Evolutionary conservation across 805 yeast genomes (phyloP), one percentile per base, ranked within the genome.

Genomic region (Candida nonsorbophila): DNA sequence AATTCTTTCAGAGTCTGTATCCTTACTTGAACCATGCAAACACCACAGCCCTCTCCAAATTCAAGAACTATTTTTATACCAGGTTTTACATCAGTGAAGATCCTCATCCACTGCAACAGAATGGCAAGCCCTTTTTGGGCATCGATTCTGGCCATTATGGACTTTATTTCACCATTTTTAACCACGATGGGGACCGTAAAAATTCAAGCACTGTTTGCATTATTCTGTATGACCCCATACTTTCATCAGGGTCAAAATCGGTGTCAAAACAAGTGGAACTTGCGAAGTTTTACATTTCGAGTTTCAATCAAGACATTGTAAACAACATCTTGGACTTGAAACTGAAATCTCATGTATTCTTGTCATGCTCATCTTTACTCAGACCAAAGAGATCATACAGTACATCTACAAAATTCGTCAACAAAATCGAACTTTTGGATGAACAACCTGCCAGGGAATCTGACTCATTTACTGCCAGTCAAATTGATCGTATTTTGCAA

Each of bases 131-230:
- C n/a, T 45, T 37, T 28, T 45, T 61, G 29, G 41, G 51, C 10
- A 57, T 62, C 11, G 53, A 48, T 29, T 35, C 40, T 14, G 71
- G 71, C n/a, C 71, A 64, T 33, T 64, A 62, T 37, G 71, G 69
- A 1, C 42, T 64, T 13, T 64, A 64, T 37, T 64, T 52, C 33
- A 50, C 66, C 5, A 53, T 64, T 27, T 60, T 54, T 42, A 57
- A 55, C 36, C 57, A 53, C 23, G 69, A 64, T 30, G 52, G 42
- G 20, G 36, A 34, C 11, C 25, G 21, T 19, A 16, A n/a, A 10
- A 17, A n/a, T n/a, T n/a, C n/a, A n/a, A n/a, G n/a, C n/a, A n/a
- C n/a, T n/a, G n/a, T n/a, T n/a, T n/a, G n/a, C n/a, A n/a, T n/a
- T n/a, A n/a, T n/a, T n/a, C n/a, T n/a, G n/a, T n/a, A n/a, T n/a